phyloP scores from a whole-genome alignment of 345 rosid species.

The Dimocarpus longan region DNA sequence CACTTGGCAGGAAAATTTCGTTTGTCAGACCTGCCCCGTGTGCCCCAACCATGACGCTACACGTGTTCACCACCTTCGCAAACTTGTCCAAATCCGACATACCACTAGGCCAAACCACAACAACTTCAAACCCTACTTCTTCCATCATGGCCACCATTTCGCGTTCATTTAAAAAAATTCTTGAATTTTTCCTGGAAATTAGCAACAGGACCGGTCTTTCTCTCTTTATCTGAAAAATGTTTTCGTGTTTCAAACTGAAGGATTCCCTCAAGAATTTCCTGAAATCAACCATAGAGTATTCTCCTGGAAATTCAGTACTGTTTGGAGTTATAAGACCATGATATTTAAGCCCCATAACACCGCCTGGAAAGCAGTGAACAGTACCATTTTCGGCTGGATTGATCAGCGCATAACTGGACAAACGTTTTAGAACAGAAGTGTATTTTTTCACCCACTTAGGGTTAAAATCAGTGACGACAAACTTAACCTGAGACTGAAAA shows the following conservation, averaged over 20 bases:
- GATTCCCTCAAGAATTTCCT: conserved; percentile 36
- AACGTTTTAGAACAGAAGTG: conserved; percentile 17
- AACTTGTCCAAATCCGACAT: conserved; percentile 29
- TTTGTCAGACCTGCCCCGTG: conserved; percentile 51
- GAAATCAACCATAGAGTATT: conserved; percentile 43
- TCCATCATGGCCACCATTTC: conserved; percentile 30
- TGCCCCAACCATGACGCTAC: conserved; percentile 38
- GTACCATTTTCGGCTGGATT: conserved; percentile 28
- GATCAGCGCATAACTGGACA: conserved; percentile 33
- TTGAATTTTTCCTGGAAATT: conserved; percentile 31
- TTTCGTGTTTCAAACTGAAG: conserved; percentile 27
- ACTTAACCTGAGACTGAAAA: conserved; percentile 31
- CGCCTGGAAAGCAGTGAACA: conserved; percentile 50
- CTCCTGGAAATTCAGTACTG: conserved; percentile 28
- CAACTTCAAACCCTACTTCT: conserved; percentile 35
- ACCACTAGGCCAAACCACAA: conserved; percentile 3
- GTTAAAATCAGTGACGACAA: conserved; percentile 37
- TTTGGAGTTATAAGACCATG: conserved; percentile 33
- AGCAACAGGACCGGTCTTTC: conserved; percentile 36
- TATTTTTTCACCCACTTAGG: conserved; percentile 43
- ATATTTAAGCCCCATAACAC: conserved; percentile 37
- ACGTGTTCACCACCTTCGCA: conserved; percentile 25
- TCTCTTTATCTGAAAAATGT: conserved; percentile 19
- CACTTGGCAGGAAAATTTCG: conserved; percentile 33
- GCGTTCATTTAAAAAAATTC: conserved; percentile 37